Conservation (phyloP, 768 basidiomycete species). For the Hortiboletus flavorubellus region DNA sequence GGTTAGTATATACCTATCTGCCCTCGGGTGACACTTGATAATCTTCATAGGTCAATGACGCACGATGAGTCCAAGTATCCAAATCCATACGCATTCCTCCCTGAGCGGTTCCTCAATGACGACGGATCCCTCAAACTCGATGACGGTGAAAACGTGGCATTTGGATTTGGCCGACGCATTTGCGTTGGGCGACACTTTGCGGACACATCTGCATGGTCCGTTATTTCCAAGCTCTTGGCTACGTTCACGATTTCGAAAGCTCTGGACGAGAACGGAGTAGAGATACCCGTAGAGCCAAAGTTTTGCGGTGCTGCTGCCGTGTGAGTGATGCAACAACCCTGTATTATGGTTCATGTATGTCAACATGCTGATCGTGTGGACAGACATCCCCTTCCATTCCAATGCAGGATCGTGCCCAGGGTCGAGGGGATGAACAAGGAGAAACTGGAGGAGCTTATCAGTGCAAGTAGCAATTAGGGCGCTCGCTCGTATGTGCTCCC, state of each 20-base stretch:
- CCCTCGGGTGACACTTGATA: no score
- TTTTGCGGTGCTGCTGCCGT: conserved; percentile 1
- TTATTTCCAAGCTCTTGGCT: background rate
- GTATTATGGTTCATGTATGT: no score
- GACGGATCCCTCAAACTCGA: conserved; percentile 2
- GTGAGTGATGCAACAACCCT: background rate
- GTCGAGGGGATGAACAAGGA: no score
- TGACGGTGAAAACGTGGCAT: conserved; percentile 4
- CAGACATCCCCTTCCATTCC: background rate
- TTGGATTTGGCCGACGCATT: conserved; percentile 25
- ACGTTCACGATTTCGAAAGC: conserved; percentile 2
- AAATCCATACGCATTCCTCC: background rate
- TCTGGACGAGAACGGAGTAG: conserved; percentile 1
- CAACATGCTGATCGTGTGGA: background rate
- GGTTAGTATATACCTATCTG: background rate
- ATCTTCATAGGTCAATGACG: background rate
- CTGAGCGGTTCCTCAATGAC: conserved; percentile 3
- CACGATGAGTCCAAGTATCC: conserved; percentile 8
- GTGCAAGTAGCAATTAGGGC: no score
- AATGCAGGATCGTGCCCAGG: no score
- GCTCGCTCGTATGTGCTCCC: no score
- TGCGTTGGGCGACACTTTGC: conserved; percentile 20
- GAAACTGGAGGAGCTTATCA: no score
- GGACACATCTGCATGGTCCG: conserved; percentile 7
- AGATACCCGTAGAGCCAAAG: conserved; percentile 7